Conservation (phyloP, 495 filamentous ascomycete genomes). For the Podospora pseudoanserina region DNA sequence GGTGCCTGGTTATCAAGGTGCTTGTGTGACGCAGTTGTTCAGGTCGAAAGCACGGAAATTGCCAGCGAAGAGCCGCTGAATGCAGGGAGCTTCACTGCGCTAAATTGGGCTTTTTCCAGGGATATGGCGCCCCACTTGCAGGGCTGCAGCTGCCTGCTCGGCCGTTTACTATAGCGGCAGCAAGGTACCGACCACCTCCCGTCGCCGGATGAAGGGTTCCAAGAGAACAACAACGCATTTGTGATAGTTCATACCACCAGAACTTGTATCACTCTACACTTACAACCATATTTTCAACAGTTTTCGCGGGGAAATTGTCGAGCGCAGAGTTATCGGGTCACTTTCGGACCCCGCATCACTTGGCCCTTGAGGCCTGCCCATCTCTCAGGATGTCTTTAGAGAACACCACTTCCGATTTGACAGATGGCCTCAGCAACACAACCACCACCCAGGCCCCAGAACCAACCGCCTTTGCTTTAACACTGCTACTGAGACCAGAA, state of each 20-base stretch:
- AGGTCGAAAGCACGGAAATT: not conserved
- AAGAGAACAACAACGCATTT: not conserved
- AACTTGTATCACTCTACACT: not conserved
- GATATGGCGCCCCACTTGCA: conserved; percentile 1
- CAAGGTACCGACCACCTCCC: not conserved
- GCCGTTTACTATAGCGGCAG: not conserved
- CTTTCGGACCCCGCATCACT: not conserved
- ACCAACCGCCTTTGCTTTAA: conserved; percentile 12
- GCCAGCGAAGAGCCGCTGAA: not conserved
- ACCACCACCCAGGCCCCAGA: not conserved
- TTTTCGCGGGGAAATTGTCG: not conserved
- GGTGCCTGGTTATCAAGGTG: not conserved
- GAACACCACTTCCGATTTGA: conserved; percentile 7
- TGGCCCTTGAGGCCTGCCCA: too few relatives aligned
- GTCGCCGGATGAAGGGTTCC: not conserved
- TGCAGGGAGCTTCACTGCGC: conserved; percentile 1
- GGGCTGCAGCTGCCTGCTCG: not conserved
- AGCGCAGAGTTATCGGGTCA: not conserved
- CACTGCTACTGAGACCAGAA: conserved; percentile 50
- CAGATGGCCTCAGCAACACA: conserved; percentile 5
- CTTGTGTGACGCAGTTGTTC: not conserved
- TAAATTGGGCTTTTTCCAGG: not conserved
- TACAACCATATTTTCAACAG: not conserved
- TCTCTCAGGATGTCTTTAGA: conserved; percentile 20
- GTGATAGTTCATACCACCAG: not conserved